These are phyloP conservation scores for Hyphopichia pseudoburtonii DNA, from an alignment of 1,139 yeast species.

Conservation along the genomic window DNA sequence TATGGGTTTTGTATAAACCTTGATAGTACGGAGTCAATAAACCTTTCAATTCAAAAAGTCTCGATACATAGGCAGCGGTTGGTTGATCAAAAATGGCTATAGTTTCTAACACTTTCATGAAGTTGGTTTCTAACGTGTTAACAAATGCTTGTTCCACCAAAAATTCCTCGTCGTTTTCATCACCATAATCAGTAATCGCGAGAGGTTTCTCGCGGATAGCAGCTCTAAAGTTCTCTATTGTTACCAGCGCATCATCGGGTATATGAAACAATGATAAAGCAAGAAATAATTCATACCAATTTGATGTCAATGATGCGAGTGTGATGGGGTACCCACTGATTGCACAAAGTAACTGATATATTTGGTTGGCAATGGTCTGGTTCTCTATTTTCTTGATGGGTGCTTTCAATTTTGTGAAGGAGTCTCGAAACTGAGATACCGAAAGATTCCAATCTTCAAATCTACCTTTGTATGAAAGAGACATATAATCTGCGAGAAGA, in stretches of 20 bases:
- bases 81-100: conserved; percentile 64
- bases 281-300: conserved; percentile 74
- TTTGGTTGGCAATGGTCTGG: conserved; percentile 34
- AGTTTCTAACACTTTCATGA: conserved; percentile 58
- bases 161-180: conserved; percentile 27
- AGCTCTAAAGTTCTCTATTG: conserved; percentile 31
- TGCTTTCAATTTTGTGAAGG: conserved; percentile 23
- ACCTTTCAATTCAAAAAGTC: conserved; percentile 65
- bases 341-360: conserved; percentile 43
- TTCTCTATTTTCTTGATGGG: conserved; percentile 19
- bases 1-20: conserved; percentile 12
- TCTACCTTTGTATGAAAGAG: conserved; percentile 40
- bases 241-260: conserved; percentile 37
- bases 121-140: conserved; percentile 58
- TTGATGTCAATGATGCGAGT: conserved; percentile 46
- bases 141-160: conserved; percentile 57
- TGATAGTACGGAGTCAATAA: conserved; percentile 50
- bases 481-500: conserved; percentile 40
- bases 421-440: conserved; percentile 52
- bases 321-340: conserved; percentile 56
- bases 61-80: conserved; percentile 66
- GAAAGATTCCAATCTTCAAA: conserved; percentile 52
- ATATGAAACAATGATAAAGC: conserved; percentile 65
- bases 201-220: conserved; percentile 40
- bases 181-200: conserved; percentile 12